Base-by-base conservation (phyloP, 257 asterid species). In the Przewalskia tangutica region DNA sequence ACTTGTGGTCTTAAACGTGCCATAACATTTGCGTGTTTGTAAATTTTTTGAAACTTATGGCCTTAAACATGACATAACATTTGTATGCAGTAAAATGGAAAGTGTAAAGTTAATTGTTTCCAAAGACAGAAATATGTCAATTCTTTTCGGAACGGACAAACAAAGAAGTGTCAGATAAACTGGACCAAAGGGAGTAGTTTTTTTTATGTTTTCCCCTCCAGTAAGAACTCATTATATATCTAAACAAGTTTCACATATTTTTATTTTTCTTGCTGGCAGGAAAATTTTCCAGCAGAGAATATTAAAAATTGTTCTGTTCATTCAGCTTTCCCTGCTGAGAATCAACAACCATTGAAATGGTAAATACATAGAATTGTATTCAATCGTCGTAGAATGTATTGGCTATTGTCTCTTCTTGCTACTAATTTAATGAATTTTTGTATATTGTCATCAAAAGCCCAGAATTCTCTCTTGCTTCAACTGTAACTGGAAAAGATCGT, bases 201-300 rank as follows among this genome's bases (percentile, higher is more conserved):
- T 75, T 50, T 23, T 20, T 4, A 6, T 13, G 11, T 46, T 48
- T 17, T 66, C 81, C 83, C 44, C 1, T 64, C 3, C 36, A 27
- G 32, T 46, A 44, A 14, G 59, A 79, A 38, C 44, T 40, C 40
- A 27, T 56, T 9, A 77, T 56, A 23, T 32, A 59, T 54, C n/a
- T 56, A 10, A 53, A 51, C 32, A 55, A 16, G 46, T 59, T 77
- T 59, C 44, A 79, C 36, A n/a, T 63, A 42, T 40, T 46, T 63
- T 12, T 59, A 59, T 6, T 79, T 82, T 81, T 81, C 63, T 82
- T 53, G 7, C 79, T 89, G 81, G 81, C 93, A 93, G 99, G 94
- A 89, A 70, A 80, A 64, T 82, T 36, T 80, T 84, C 84, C 83
- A 32, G 83, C 62, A 81, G 89, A 81, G 81, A 64, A 36, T 81